Conservation (phyloP, 768 basidiomycete species). For the Termitomyces sp. region DNA sequence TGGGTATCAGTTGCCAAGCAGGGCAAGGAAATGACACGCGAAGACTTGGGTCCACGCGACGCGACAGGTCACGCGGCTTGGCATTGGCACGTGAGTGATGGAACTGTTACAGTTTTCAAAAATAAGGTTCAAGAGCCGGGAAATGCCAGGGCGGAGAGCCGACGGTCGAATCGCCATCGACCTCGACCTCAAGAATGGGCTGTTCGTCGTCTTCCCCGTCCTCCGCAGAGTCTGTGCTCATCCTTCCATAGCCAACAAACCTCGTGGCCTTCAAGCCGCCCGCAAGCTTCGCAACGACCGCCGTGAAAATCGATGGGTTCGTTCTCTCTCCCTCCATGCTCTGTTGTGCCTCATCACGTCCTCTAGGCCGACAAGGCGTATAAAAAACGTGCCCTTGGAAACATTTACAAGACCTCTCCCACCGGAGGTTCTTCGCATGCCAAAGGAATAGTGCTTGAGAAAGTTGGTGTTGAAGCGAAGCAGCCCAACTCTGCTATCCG, state of each 20-base stretch:
- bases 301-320: constrained; percentile 95
- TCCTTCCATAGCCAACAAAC: constrained; percentile 80
- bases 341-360: background rate
- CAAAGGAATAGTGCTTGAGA: constrained; percentile 99
- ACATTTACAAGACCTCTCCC: constrained; percentile 99
- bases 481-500: constrained; percentile 99
- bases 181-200: constrained; percentile 73
- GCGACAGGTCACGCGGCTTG: constrained; percentile 2
- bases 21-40: background rate
- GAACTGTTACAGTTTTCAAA: constrained; percentile 35
- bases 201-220: constrained; percentile 49
- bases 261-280: constrained; percentile 97
- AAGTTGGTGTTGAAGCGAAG: constrained; percentile 99
- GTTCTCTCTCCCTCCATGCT: constrained; percentile 22
- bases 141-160: constrained; percentile 17
- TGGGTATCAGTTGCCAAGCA: background rate
- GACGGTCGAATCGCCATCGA: constrained; percentile 25
- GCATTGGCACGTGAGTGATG: constrained; percentile 3
- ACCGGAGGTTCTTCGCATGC: constrained; percentile 99
- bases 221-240: constrained; percentile 10
- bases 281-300: constrained; percentile 95
- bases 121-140: constrained; percentile 42
- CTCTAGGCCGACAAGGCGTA: constrained; percentile 92
- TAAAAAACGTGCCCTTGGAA: constrained; percentile 99
- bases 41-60: background rate